phyloP scores from a whole-genome alignment of 345 rosid genomes.

The Dipteronia sinensis region DNA sequence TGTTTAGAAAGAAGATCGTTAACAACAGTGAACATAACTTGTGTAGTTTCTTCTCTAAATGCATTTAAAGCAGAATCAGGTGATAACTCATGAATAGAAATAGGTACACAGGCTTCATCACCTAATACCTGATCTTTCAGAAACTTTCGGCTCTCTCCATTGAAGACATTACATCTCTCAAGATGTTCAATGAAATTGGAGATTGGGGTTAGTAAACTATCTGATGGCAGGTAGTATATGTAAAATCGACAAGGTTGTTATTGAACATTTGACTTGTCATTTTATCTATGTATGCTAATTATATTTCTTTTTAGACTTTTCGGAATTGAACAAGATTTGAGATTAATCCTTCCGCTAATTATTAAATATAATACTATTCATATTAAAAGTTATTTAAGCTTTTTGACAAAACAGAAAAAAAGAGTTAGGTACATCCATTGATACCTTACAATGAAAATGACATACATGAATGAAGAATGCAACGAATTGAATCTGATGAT shows the following conservation, averaged over 20 bases:
- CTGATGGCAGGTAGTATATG: slow-evolving; percentile 54
- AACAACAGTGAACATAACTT: slow-evolving; percentile 47
- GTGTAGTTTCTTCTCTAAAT: slow-evolving; percentile 44
- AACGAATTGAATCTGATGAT: no score
- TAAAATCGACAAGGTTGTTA: slow-evolving; percentile 50
- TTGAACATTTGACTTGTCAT: no score
- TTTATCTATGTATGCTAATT: no score
- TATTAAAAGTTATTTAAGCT: no score
- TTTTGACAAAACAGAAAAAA: no score
- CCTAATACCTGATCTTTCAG: slow-evolving; percentile 62
- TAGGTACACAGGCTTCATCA: slow-evolving; percentile 52
- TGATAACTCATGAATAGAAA: slow-evolving; percentile 46
- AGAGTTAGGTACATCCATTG: no score
- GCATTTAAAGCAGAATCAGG: slow-evolving; percentile 24
- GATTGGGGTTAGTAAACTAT: slow-evolving; percentile 37
- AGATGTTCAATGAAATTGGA: slow-evolving; percentile 47
- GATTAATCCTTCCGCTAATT: no score
- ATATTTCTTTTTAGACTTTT: no score
- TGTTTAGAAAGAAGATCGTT: slow-evolving; percentile 54
- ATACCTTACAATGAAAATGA: no score
- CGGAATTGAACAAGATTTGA: no score
- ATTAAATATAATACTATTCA: no score
- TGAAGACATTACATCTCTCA: slow-evolving; percentile 20
- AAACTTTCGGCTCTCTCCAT: slow-evolving; percentile 40
- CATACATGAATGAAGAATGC: no score